Conservation (phyloP, 768 basidiomycete species). For the Pseudohyphozyma bogoriensis region DNA sequence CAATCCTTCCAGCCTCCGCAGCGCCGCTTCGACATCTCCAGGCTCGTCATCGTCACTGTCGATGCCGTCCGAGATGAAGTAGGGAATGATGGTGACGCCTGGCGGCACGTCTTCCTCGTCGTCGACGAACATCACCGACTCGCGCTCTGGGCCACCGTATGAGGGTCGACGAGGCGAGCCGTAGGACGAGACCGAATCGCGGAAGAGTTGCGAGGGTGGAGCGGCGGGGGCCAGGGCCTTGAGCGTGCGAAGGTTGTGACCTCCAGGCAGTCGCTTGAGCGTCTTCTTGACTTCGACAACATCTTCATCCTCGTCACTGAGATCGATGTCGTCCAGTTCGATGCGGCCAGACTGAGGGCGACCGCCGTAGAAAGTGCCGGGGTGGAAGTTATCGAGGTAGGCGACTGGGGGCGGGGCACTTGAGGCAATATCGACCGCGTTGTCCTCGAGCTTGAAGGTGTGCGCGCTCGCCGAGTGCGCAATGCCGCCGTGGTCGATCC, state of each 20-base stretch:
- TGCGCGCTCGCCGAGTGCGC: slow-evolving; percentile 16
- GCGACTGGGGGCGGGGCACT: not conserved
- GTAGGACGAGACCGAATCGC: slow-evolving; percentile 13
- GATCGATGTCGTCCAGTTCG: slow-evolving; percentile 34
- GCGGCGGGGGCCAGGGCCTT: not conserved
- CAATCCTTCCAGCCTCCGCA: slow-evolving; percentile 71
- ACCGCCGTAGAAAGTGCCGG: not conserved
- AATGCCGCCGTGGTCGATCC: slow-evolving; percentile 43
- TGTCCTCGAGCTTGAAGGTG: too few species aligned
- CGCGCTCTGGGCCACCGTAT: slow-evolving; percentile 9
- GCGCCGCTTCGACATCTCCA: slow-evolving; percentile 72
- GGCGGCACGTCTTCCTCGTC: slow-evolving; percentile 15
- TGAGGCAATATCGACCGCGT: too few species aligned
- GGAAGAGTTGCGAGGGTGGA: not conserved
- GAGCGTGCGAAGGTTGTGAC: slow-evolving; percentile 20
- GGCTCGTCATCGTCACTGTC: slow-evolving; percentile 50
- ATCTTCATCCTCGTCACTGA: slow-evolving; percentile 28
- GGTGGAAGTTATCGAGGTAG: not conserved
- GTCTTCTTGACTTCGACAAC: slow-evolving; percentile 23
- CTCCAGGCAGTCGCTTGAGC: slow-evolving; percentile 29
- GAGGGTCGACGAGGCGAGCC: not conserved
- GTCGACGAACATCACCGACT: slow-evolving; percentile 17
- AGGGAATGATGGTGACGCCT: slow-evolving; percentile 46
- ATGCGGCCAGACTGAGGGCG: slow-evolving; percentile 14
- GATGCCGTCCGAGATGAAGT: slow-evolving; percentile 38